Base-by-base conservation (phyloP, 768 basidiomycete genomes). In the Leccinum aurantiacum region DNA sequence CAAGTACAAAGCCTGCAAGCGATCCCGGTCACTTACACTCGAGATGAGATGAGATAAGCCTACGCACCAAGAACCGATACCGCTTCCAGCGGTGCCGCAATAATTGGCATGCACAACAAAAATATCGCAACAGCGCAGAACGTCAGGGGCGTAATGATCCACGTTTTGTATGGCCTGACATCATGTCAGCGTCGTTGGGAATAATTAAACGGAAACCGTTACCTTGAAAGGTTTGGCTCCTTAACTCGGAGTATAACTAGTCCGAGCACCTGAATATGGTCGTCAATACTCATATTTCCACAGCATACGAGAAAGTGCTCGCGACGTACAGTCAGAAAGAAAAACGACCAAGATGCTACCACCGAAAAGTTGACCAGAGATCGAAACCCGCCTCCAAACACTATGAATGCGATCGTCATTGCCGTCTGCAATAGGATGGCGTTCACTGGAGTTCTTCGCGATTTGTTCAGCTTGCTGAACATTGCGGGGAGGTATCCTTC, bases 11-110 rank as follows among this genome's bases (percentile, higher is more conserved):
- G 3, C 82, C 91, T 93, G 65, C 49, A 27, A 60, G 53, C 17
- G 53, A 44, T 10, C 48, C 15, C 41, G 44, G 46, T 62, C 33
- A 60, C 54, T 41, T 22, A 17, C 9, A 52, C 50, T 17, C 37
- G 24, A 24, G 24, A 24, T 24, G 38, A 1, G 11, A 29, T 24
- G 8, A 25, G 11, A 13, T 11, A 14, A 14, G 2, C 15, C 14
- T 46, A 76, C 84, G 59, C 65, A 95, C 94, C 89, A 58, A 97
- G 79, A 6, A 94, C 95, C 8, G 94, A 87, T 6, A 91, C 72
- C 0, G 95, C 94, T 71, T 96, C 90, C 14, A 88, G 76, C 7
- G 96, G 96, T 22, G 95, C 95, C 3, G 96, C 96, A 58, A 95
- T 88, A 54, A 96, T 80, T 2, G 95, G 95, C 93, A 99, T 96